Percentiles rank a stretch among this genome's conserved stretches.
These are phyloP conservation scores for Orbilia javanica DNA, from an alignment of 2,329 filamentous ascomycete genomes.

Conservation along the genomic window DNA sequence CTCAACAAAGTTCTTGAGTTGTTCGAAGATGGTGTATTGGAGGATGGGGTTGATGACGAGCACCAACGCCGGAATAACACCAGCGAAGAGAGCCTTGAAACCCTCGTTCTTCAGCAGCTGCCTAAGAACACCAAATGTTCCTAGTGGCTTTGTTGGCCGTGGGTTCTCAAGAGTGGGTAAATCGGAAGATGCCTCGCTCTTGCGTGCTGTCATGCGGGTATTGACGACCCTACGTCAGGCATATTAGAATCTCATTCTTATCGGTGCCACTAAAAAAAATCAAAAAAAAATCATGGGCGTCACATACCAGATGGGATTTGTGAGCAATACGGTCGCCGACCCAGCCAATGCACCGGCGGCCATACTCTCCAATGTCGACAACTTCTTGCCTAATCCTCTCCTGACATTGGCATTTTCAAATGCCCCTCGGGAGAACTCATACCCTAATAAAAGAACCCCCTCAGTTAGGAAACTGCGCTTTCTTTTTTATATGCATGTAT, in stretches of 20 bases:
- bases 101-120: slow-evolving; percentile 86
- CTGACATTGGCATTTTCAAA: slow-evolving; percentile 83
- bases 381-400: slow-evolving; percentile 73
- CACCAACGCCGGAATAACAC: slow-evolving; percentile 90
- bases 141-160: slow-evolving; percentile 71
- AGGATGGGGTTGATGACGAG: slow-evolving; percentile 98
- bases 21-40: slow-evolving; percentile 98
- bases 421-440: slow-evolving; percentile 92
- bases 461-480: neutral
- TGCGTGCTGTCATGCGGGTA: slow-evolving; percentile 94
- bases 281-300: neutral
- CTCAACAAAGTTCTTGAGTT: slow-evolving; percentile 93
- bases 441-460: slow-evolving; percentile 72
- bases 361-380: slow-evolving; percentile 94
- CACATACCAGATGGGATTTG: slow-evolving; percentile 89
- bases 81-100: slow-evolving; percentile 84
- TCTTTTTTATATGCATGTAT: too few species aligned
- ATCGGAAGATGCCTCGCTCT: slow-evolving; percentile 68
- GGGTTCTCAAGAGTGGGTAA: slow-evolving; percentile 62
- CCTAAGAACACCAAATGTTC: slow-evolving; percentile 84
- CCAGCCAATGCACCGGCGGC: slow-evolving; percentile 93
- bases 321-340: slow-evolving; percentile 91
- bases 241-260: neutral
- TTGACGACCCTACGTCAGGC: slow-evolving; percentile 76
- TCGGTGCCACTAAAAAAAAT: neutral